Base-by-base conservation (phyloP, 2,329 filamentous ascomycete species). In the Colletotrichum sp. region DNA sequence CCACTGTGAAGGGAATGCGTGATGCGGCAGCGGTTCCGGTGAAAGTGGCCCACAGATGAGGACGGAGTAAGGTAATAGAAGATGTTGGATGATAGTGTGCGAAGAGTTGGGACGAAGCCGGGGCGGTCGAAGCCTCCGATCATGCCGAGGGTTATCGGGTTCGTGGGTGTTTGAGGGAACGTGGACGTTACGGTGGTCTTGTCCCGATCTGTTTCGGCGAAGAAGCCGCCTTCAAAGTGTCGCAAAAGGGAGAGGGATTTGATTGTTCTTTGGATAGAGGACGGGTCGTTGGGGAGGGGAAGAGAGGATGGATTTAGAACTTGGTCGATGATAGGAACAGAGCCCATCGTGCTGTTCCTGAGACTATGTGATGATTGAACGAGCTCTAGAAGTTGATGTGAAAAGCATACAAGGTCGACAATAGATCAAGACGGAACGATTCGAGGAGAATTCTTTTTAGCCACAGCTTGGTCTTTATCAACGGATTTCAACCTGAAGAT, bases 151-250 rank as follows among this genome's bases (percentile, higher is more conserved):
- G 85, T 83, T 21, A 82, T 77, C 16, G 83, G 84, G 18, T 85
- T 86, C 24, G 85, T 84, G n/a, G 83, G 81, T 3, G 79, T 78
- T 12, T 79, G 78, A 3, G 85, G 85, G 79, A 91, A 92, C 1
- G 90, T 90, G 32, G 91, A 92, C 0, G 91, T 88, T 21, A 94
- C 85, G 3, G 86, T 85, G 16, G 85, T 83, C 3, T 85, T 79
- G 77, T 89, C 87, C 71, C 88, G 86, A 83, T 94, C 91, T 2
- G 92, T 94, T 81, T 93, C 90, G 77, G 83, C 84, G 79, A 90
- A 94, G 84, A 92, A 94, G 62, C 92, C 92, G 69, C 92, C 92
- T 84, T 94, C 92, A 59, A 91, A 87, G 82, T 94, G 92, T 10
- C 87, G 84, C 64, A 85, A 81, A 30, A 93, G 86, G 26, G 84